Evolutionary conservation across 1,284 basidiomycete species (phyloP).

Genomic region (Pseudozyma hubeiensis): DNA sequence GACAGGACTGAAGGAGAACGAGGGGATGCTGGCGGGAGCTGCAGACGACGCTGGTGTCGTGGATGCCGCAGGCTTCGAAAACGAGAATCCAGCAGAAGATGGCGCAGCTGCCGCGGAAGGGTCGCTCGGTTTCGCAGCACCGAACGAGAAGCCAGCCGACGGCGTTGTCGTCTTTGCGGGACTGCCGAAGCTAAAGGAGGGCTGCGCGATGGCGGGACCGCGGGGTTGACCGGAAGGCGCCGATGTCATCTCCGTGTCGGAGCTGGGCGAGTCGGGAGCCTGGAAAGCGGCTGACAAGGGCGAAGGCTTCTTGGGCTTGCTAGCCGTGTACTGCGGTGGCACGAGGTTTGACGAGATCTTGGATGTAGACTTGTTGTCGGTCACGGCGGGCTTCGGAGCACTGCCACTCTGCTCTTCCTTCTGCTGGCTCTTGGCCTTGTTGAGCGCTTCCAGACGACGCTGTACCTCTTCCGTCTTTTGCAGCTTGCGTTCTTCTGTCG

Average conservation of each 20-base stretch:
- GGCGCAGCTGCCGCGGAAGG: conserved; percentile 4
- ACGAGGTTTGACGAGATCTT: conserved; percentile 22
- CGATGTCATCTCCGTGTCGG: conserved; percentile 30
- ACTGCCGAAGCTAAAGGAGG: conserved; percentile 30
- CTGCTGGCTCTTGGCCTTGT: conserved; percentile 30
- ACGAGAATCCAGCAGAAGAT: conserved; percentile 20
- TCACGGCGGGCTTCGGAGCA: conserved; percentile 9
- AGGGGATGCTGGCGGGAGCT: conserved; percentile 8
- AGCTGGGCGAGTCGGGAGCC: conserved; percentile 53
- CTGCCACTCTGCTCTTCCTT: conserved; percentile 10
- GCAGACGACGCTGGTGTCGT: conserved; percentile 6
- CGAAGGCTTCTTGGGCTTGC: conserved; percentile 57
- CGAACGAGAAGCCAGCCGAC: conserved; percentile 37
- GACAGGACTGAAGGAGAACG: conserved; percentile 34
- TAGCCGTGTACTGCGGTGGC: conserved; percentile 44
- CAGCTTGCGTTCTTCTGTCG: conserved; percentile 31
- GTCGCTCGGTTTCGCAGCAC: conserved; percentile 18
- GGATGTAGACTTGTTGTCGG: conserved; percentile 1
- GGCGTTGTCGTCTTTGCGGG: conserved; percentile 17
- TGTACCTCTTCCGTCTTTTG: conserved; percentile 56
- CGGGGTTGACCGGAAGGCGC: conserved; percentile 15
- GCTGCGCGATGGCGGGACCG: conserved; percentile 15
- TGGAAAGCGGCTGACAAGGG: conserved; percentile 52
- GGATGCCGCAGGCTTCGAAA: conserved; percentile 14
- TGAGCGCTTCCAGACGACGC: conserved; percentile 50